Evolutionary conservation across 495 filamentous ascomycete genomes (phyloP).

Genomic region (Penicillium parvum): DNA sequence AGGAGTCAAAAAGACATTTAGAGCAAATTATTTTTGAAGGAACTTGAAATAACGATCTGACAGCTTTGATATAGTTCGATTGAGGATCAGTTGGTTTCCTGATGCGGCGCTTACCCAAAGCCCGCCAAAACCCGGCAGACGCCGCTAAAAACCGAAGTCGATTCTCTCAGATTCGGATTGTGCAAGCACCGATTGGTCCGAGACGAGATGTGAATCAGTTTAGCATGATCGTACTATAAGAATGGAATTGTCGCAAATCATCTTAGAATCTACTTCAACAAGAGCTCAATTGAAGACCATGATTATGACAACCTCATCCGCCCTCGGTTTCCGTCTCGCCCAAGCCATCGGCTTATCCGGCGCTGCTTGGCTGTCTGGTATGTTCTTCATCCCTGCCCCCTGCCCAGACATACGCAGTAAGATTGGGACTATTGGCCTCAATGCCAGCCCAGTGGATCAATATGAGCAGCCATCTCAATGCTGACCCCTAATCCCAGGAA

Average conservation of each 20-base stretch:
- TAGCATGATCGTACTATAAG: too few relatives aligned
- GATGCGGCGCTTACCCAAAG: background rate
- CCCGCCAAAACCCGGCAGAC: conserved; percentile 1
- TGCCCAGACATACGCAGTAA: too few relatives aligned
- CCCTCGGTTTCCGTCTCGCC: conserved; percentile 24
- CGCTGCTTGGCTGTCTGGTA: conserved; percentile 32
- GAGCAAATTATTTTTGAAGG: too few relatives aligned
- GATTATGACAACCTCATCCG: conserved; percentile 17
- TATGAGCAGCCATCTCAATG: too few relatives aligned
- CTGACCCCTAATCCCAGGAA: conserved; percentile 25
- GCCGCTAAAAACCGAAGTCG: conserved; percentile 4
- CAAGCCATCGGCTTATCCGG: conserved; percentile 30
- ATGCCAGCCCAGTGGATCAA: too few relatives aligned
- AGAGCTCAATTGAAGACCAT: background rate
- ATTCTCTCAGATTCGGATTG: too few relatives aligned
- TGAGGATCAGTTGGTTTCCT: background rate
- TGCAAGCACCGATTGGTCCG: background rate
- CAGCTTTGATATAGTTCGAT: background rate
- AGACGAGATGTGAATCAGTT: too few relatives aligned
- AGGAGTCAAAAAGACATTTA: too few relatives aligned
- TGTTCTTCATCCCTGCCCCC: background rate
- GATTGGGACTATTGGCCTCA: too few relatives aligned
- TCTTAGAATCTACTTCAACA: background rate
- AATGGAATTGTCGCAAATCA: too few relatives aligned
- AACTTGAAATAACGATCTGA: too few relatives aligned